Conservation (phyloP, 2,329 filamentous ascomycete genomes). For the Phyllosticta capitalensis region DNA sequence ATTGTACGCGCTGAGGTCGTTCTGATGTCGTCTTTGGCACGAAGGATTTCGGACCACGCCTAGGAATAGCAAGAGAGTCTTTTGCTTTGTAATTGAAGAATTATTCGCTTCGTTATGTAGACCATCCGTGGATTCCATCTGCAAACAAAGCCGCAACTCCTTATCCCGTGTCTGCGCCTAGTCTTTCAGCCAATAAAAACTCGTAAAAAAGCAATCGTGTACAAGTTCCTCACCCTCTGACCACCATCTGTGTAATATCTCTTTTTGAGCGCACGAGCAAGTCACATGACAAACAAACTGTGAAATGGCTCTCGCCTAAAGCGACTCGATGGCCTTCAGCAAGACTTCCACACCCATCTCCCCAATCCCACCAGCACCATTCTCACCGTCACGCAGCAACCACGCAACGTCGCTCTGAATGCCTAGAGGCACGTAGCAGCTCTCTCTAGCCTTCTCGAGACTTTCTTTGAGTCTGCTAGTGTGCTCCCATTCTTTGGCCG, state of each 20-base stretch:
- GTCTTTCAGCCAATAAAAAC: not conserved
- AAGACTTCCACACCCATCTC: slow-evolving; percentile 48
- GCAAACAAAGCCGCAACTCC: not conserved
- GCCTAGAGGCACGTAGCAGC: slow-evolving; percentile 74
- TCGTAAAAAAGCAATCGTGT: not conserved
- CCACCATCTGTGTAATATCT: not conserved
- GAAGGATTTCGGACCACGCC: not conserved
- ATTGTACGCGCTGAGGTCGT: not conserved
- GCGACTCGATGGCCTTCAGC: slow-evolving; percentile 44
- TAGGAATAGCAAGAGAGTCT: not conserved
- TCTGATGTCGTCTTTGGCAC: not conserved
- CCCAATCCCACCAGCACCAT: slow-evolving; percentile 29
- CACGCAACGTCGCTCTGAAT: slow-evolving; percentile 80
- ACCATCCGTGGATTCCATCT: not conserved
- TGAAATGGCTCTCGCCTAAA: not conserved
- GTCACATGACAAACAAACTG: not conserved
- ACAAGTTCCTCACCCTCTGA: not conserved
- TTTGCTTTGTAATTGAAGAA: not conserved
- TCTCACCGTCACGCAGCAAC: slow-evolving; percentile 52
- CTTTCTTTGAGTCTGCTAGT: slow-evolving; percentile 84
- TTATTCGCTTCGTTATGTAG: not conserved
- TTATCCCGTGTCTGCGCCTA: not conserved
- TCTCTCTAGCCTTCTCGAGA: slow-evolving; percentile 57
- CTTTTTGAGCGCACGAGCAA: not conserved
- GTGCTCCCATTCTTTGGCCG: slow-evolving; percentile 89